These are phyloP conservation scores for Hansenula lynferdii DNA, from an alignment of 1,139 yeast species.

Conservation along the genomic window DNA sequence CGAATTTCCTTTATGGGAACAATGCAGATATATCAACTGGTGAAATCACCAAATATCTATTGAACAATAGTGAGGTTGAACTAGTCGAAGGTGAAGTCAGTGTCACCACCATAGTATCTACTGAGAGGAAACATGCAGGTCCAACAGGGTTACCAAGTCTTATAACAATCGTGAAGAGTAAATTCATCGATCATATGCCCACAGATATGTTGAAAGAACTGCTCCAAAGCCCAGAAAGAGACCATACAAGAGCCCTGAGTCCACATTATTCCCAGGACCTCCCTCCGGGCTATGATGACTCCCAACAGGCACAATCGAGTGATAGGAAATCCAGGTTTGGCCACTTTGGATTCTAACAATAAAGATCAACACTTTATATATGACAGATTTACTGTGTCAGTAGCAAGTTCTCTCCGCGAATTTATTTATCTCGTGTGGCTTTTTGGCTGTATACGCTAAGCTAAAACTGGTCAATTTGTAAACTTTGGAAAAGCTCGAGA, in stretches of 20 bases:
- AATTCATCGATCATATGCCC: not conserved
- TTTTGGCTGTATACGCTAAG: no score
- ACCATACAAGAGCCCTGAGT: not conserved
- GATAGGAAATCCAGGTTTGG: no score
- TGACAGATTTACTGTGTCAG: no score
- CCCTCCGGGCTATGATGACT: not conserved
- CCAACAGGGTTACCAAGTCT: conserved; percentile 1
- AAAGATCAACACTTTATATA: no score
- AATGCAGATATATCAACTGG: not conserved
- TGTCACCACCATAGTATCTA: not conserved
- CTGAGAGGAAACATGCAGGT: not conserved
- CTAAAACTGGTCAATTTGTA: no score
- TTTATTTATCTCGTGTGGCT: no score
- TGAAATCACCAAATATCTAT: not conserved
- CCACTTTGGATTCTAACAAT: no score
- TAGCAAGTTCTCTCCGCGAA: no score
- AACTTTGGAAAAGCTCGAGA: no score
- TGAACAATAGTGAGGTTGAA: not conserved
- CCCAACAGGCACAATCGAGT: no score
- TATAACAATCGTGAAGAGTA: not conserved
- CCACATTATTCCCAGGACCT: not conserved
- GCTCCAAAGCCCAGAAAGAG: not conserved
- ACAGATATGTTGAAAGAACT: not conserved
- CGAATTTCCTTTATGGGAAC: not conserved
- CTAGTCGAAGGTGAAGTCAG: not conserved